phyloP scores from a whole-genome alignment of 2,329 filamentous ascomycete genomes.

The Microcera coccophila region DNA sequence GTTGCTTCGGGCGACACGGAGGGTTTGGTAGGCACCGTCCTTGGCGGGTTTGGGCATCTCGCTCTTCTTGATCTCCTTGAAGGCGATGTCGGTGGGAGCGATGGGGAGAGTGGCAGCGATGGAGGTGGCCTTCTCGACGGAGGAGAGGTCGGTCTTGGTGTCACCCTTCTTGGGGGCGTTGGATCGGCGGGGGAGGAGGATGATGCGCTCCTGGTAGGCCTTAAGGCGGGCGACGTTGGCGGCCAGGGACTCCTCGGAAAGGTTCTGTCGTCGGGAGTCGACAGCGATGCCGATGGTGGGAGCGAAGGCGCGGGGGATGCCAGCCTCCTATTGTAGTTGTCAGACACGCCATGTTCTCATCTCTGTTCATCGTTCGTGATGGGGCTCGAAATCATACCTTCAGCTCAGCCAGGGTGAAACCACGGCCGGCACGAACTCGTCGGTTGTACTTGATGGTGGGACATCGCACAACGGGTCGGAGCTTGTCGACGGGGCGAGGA shows the following conservation, averaged over 20 bases:
- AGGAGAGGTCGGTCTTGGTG: conserved; percentile 74
- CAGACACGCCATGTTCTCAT: conserved; percentile 25
- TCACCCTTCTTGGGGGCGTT: conserved; percentile 93
- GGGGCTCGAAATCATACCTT: conserved; percentile 64
- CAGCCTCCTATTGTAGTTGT: conserved; percentile 69
- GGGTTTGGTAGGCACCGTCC: conserved; percentile 80
- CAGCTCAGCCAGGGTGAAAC: conserved; percentile 95
- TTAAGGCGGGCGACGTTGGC: conserved; percentile 96
- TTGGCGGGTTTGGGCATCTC: conserved; percentile 70
- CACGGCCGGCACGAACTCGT: conserved; percentile 90
- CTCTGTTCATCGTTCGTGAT: conserved; percentile 2
- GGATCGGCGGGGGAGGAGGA: conserved; percentile 94
- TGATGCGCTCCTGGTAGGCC: conserved; percentile 93
- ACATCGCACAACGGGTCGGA: conserved; percentile 95
- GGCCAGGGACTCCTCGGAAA: conserved; percentile 90
- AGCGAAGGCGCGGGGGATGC: conserved; percentile 89
- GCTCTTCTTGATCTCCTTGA: conserved; percentile 77
- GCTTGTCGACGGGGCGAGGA: conserved; percentile 94
- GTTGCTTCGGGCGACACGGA: conserved; percentile 81
- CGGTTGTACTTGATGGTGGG: conserved; percentile 99
- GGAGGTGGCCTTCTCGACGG: conserved; percentile 55
- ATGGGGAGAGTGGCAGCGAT: conserved; percentile 64
- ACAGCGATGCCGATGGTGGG: conserved; percentile 96
- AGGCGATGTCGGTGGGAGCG: conserved; percentile 58
- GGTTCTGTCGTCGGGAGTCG: conserved; percentile 94